These are phyloP conservation scores for Colletotrichum falcatum DNA, from an alignment of 2,329 filamentous ascomycete species.

Conservation along the genomic window DNA sequence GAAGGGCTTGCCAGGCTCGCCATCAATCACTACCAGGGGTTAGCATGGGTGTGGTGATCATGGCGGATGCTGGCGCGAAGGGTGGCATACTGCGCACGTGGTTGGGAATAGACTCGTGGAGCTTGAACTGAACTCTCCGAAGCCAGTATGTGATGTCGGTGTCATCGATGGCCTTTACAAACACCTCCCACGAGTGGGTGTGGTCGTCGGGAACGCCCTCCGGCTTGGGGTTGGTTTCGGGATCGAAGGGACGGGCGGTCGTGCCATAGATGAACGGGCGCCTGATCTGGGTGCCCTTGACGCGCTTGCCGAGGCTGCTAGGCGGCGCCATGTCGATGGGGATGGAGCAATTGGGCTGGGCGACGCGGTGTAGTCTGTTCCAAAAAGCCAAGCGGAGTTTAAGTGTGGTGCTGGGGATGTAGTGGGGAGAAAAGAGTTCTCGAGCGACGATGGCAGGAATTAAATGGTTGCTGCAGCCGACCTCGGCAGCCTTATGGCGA, in stretches of 20 bases:
- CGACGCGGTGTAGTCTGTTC: constrained; percentile 9
- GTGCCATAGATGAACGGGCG: constrained; percentile 81
- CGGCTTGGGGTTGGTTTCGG: constrained; percentile 81
- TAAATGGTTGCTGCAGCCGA: constrained; percentile 17
- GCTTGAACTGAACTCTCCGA: constrained; percentile 96
- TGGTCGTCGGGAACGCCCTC: constrained; percentile 85
- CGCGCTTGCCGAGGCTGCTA: constrained; percentile 69
- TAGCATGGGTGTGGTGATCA: constrained; percentile 33
- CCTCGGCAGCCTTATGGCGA: constrained; percentile 9
- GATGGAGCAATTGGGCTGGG: neutral
- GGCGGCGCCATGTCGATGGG: constrained; percentile 66
- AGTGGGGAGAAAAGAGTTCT: constrained; percentile 8
- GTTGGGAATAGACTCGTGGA: constrained; percentile 97
- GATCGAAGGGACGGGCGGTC: constrained; percentile 83
- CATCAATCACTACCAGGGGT: constrained; percentile 71
- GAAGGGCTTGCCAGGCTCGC: constrained; percentile 76
- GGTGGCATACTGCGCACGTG: constrained; percentile 76
- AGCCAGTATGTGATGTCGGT: constrained; percentile 96
- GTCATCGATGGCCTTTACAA: constrained; percentile 89
- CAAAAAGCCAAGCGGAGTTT: neutral
- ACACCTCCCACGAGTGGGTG: constrained; percentile 96
- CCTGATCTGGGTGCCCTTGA: constrained; percentile 73
- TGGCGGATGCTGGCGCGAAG: neutral
- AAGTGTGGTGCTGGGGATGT: constrained; percentile 15
- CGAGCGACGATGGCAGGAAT: constrained; percentile 11